Evolutionary conservation across 1,284 basidiomycete genomes (phyloP).

Genomic region (Pholiota adiposa): DNA sequence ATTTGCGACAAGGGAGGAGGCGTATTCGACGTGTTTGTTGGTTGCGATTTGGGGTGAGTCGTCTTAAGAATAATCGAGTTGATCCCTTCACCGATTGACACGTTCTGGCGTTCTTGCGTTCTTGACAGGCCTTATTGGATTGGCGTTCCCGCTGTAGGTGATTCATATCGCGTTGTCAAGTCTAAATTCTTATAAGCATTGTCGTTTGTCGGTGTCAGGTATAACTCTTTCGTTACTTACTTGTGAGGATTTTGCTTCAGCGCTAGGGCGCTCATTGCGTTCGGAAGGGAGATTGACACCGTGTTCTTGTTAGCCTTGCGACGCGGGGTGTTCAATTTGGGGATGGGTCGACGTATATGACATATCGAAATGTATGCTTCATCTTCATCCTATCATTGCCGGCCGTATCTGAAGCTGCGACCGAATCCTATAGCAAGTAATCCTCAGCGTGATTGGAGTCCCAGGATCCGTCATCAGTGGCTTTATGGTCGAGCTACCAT

Average conservation of each 20-base stretch:
- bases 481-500: slow-evolving; percentile 63
- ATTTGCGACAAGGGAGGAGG: slow-evolving; percentile 66
- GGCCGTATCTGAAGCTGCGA: too few relatives aligned
- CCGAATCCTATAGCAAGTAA: slow-evolving; percentile 54
- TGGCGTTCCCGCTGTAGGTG: slow-evolving; percentile 67
- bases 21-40: slow-evolving; percentile 63
- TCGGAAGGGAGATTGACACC: too few relatives aligned
- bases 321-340: slow-evolving; percentile 67
- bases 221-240: slow-evolving; percentile 67
- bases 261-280: too few relatives aligned
- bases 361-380: slow-evolving; percentile 66
- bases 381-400: background rate
- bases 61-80: too few relatives aligned
- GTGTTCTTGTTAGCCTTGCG: slow-evolving; percentile 43
- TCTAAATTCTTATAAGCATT: background rate
- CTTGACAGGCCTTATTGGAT: slow-evolving; percentile 65
- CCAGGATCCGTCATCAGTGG: slow-evolving; percentile 70
- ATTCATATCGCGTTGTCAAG: background rate
- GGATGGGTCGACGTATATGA: slow-evolving; percentile 65
- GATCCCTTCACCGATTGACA: background rate
- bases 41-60: slow-evolving; percentile 63
- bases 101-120: background rate
- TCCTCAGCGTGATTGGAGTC: slow-evolving; percentile 67
- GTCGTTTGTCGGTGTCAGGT: slow-evolving; percentile 33
- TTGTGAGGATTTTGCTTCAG: slow-evolving; percentile 48